Percentiles rank a stretch among this genome's conserved stretches.
Evolutionary conservation across 306 rosid genomes (phyloP).

Genomic region (Cicer cuneatum): DNA sequence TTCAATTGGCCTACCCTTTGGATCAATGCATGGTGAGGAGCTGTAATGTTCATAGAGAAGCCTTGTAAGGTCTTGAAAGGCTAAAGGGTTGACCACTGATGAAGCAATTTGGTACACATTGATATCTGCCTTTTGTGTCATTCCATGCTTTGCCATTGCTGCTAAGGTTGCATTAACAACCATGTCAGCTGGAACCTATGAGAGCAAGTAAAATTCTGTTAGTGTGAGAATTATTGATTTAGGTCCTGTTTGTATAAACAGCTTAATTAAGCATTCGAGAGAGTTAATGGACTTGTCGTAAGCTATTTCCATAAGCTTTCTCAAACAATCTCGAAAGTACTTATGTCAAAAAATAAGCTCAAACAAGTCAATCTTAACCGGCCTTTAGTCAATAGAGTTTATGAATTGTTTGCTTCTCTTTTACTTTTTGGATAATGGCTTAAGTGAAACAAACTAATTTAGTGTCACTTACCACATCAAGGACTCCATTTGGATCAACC

Average conservation of each 20-base stretch:
- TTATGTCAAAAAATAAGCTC: too few species aligned
- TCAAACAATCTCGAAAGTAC: too few species aligned
- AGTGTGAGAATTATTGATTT: neutral
- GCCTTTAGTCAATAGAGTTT: too few species aligned
- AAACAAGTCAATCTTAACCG: too few species aligned
- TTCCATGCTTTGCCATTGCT: conserved; percentile 88
- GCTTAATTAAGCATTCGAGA: too few species aligned
- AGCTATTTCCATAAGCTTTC: too few species aligned
- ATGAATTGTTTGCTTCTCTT: too few species aligned
- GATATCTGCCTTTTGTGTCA: conserved; percentile 60
- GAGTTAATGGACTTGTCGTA: too few species aligned
- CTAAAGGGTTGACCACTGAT: conserved; percentile 80
- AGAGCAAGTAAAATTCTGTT: conserved; percentile 23
- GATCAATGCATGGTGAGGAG: conserved; percentile 73
- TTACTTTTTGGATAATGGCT: too few species aligned
- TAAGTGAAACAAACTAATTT: neutral
- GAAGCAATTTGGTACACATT: conserved; percentile 91
- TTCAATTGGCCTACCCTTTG: conserved; percentile 74
- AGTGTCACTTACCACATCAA: conserved; percentile 73
- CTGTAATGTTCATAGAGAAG: conserved; percentile 73
- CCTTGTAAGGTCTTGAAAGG: conserved; percentile 63
- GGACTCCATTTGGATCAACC: conserved; percentile 86
- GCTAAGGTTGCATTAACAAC: conserved; percentile 92
- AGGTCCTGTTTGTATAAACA: too few species aligned
- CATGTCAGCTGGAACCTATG: conserved; percentile 95